phyloP scores from a whole-genome alignment of 805 yeast genomes.

The Ogataea parapolymorpha region DNA sequence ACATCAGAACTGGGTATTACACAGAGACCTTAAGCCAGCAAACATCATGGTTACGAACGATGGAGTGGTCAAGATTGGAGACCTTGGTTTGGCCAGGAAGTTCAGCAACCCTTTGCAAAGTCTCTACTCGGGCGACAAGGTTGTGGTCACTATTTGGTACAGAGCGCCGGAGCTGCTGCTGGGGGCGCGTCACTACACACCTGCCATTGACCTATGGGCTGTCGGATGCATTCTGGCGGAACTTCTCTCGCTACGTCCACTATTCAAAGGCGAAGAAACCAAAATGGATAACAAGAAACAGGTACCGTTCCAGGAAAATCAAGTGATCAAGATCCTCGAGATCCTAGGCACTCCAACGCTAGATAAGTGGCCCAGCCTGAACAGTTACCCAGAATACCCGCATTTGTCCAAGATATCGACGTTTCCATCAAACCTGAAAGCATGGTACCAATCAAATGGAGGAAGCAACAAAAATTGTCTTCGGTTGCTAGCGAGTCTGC shows the following conservation, averaged over 20 bases:
- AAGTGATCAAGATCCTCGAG: constrained; percentile 85
- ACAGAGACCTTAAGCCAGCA: constrained; percentile 95
- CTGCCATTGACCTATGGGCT: constrained; percentile 94
- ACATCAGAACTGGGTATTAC: constrained; percentile 95
- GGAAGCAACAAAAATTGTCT: constrained; percentile 69
- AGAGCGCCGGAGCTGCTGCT: constrained; percentile 87
- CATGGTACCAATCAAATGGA: constrained; percentile 86
- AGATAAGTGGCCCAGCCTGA: constrained; percentile 75
- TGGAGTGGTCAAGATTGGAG: constrained; percentile 95
- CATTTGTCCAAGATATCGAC: constrained; percentile 56
- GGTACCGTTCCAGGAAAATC: constrained; percentile 93
- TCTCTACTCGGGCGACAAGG: constrained; percentile 88
- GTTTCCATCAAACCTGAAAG: constrained; percentile 66
- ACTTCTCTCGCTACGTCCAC: constrained; percentile 80
- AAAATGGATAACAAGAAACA: constrained; percentile 90
- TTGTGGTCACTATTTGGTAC: constrained; percentile 96
- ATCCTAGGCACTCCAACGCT: constrained; percentile 86
- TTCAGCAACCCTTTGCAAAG: constrained; percentile 86
- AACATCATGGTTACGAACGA: constrained; percentile 90
- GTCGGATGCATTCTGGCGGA: constrained; percentile 95
- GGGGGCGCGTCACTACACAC: constrained; percentile 92
- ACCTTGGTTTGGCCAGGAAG: constrained; percentile 85
- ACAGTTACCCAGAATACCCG: constrained; percentile 79
- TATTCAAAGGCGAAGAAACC: constrained; percentile 97
- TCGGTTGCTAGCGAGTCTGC: constrained; percentile 55